Conservation (phyloP, 192 early-diverging fungal genomes). For the Gryganskiella cystojenkinii region DNA sequence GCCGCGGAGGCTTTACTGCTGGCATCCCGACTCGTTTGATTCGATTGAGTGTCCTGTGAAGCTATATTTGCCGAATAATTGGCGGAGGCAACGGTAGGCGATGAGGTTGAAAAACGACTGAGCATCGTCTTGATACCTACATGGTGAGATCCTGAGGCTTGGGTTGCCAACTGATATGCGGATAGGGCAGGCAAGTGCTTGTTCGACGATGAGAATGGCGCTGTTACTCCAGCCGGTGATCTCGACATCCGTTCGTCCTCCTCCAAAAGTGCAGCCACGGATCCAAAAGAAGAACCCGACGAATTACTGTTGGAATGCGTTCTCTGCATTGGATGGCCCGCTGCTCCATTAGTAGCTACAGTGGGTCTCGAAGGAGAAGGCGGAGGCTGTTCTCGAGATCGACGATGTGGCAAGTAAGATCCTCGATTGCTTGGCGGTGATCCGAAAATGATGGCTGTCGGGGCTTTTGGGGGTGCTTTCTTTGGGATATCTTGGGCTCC, state of each 20-base stretch:
- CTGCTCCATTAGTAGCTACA: background rate
- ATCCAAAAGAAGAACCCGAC: slow-evolving; percentile 35
- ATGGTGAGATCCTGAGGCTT: slow-evolving; percentile 22
- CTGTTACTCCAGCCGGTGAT: slow-evolving; percentile 8
- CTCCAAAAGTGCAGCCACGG: slow-evolving; percentile 23
- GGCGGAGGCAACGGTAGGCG: background rate
- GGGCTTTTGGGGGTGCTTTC: background rate
- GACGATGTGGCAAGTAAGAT: background rate
- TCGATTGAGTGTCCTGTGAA: background rate
- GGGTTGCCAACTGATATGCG: slow-evolving; percentile 6
- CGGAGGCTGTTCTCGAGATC: no score
- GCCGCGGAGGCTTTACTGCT: background rate
- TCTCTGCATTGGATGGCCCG: slow-evolving; percentile 19
- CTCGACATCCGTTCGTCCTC: slow-evolving; percentile 32
- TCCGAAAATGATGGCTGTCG: slow-evolving; percentile 5
- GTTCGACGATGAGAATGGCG: background rate
- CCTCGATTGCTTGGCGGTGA: background rate
- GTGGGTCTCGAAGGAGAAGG: background rate
- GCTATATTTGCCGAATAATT: background rate
- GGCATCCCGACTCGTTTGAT: background rate
- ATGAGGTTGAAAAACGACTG: slow-evolving; percentile 30
- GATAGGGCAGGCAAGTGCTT: background rate
- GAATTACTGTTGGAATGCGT: slow-evolving; percentile 35
- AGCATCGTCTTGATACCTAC: slow-evolving; percentile 44
- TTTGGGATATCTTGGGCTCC: no score